Conservation (phyloP, 1,284 basidiomycete genomes). For the Serendipita sp. region DNA sequence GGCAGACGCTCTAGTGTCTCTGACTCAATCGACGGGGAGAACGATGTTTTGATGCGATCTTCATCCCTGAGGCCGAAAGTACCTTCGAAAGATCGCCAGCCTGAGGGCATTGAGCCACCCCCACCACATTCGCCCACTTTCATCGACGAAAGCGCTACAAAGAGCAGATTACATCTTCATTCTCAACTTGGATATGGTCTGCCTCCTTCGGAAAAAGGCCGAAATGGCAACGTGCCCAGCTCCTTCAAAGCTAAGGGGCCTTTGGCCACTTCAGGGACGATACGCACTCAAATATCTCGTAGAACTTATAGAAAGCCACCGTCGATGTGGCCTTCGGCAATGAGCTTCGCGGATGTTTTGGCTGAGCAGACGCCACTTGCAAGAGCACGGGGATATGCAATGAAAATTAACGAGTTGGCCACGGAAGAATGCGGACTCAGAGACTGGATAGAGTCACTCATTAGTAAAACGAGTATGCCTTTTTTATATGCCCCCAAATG, state of each 20-base stretch:
- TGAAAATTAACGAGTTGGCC: constrained; percentile 72
- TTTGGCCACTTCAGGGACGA: constrained; percentile 18
- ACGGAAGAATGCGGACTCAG: constrained; percentile 63
- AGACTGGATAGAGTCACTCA: constrained; percentile 56
- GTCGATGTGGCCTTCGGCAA: constrained; percentile 51
- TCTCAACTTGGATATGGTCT: constrained; percentile 9
- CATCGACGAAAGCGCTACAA: neutral
- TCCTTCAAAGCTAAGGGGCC: constrained; percentile 2
- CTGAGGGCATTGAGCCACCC: too few relatives aligned
- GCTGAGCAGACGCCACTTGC: constrained; percentile 49
- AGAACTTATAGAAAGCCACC: constrained; percentile 25
- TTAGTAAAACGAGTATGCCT: constrained; percentile 36
- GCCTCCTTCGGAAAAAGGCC: constrained; percentile 15
- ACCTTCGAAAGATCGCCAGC: too few relatives aligned
- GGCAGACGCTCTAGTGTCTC: neutral
- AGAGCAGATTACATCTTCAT: constrained; percentile 16
- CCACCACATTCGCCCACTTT: neutral
- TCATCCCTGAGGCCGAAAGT: too few relatives aligned
- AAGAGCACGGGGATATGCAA: constrained; percentile 61
- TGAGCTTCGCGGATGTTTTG: constrained; percentile 59
- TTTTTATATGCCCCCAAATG: constrained; percentile 3
- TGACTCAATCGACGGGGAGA: neutral
- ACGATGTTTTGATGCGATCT: neutral
- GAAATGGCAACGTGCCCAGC: constrained; percentile 5
- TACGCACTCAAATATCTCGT: constrained; percentile 22